A percentile compares a stretch with the other conserved stretches of the same genome.
Evolutionary conservation across 148 eudicot species (phyloP).

Genomic region (Hydrangea macrophylla): DNA sequence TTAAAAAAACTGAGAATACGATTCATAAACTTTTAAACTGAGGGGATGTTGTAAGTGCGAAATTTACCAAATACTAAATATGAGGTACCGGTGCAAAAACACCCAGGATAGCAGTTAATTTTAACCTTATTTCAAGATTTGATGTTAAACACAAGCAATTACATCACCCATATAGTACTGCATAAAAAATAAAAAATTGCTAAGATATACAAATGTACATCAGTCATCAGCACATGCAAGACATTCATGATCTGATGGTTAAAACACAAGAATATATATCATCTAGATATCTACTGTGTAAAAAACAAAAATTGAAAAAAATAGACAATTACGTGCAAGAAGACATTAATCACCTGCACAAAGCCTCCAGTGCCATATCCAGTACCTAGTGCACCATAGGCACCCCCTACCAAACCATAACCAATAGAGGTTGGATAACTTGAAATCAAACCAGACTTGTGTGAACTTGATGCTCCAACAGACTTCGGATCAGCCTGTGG

Average conservation of each 20-base stretch:
- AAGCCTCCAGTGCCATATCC: constrained; percentile 67
- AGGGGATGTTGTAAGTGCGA: not conserved
- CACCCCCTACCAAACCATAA: constrained; percentile 71
- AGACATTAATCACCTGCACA: constrained; percentile 46
- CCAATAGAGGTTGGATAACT: constrained; percentile 66
- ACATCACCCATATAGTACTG: not conserved
- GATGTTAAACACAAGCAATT: not conserved
- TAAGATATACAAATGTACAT: not conserved
- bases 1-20: not conserved
- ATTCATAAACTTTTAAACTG: not conserved
- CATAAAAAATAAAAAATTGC: not conserved
- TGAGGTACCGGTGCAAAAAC: not conserved
- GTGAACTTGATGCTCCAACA: constrained; percentile 52
- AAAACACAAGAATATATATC: no score
- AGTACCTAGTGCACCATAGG: constrained; percentile 61
- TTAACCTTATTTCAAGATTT: no score
- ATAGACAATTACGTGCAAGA: constrained; percentile 4
- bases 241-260: not conserved
- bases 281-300: no score
- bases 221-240: no score
- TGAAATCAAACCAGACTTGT: constrained; percentile 60
- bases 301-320: not conserved
- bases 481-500: constrained; percentile 87
- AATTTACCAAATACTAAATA: not conserved
- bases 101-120: not conserved